Percentiles rank a stretch among this genome's conserved stretches.
Evolutionary conservation across 1,139 yeast genomes (phyloP).

Genomic region (Geotrichum fermentans): DNA sequence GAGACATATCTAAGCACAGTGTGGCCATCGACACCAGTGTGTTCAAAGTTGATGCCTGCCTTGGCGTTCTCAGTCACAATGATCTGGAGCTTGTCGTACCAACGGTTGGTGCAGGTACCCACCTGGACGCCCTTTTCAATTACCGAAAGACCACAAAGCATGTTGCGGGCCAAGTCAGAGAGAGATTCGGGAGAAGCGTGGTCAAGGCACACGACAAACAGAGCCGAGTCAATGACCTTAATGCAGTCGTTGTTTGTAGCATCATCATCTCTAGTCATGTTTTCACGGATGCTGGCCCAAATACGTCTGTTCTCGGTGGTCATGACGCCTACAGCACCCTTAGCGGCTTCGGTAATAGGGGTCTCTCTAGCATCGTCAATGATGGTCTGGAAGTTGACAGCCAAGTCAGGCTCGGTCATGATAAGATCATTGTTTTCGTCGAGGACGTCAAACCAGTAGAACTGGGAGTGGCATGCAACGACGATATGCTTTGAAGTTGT

Average conservation of each 20-base stretch:
- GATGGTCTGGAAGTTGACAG: constrained; percentile 68
- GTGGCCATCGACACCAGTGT: constrained; percentile 94
- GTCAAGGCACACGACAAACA: constrained; percentile 77
- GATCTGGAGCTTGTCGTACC: constrained; percentile 90
- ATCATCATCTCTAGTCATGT: constrained; percentile 34
- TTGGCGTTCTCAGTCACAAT: constrained; percentile 88
- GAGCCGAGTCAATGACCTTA: constrained; percentile 69
- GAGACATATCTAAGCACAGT: constrained; percentile 87
- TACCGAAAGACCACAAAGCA: constrained; percentile 78
- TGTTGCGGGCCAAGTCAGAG: constrained; percentile 71
- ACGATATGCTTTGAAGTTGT: constrained; percentile 70
- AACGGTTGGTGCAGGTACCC: constrained; percentile 90
- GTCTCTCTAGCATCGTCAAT: constrained; percentile 64
- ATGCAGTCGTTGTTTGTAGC: constrained; percentile 59
- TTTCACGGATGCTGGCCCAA: constrained; percentile 72
- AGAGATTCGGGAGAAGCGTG: constrained; percentile 65
- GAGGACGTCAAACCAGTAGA: constrained; percentile 89
- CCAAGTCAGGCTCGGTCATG: constrained; percentile 67
- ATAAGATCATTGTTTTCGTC: constrained; percentile 66
- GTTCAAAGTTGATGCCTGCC: constrained; percentile 91
- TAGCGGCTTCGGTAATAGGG: constrained; percentile 62
- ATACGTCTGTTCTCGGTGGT: constrained; percentile 83
- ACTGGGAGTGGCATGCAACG: constrained; percentile 80
- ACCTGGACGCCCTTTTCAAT: constrained; percentile 81
- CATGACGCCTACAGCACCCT: constrained; percentile 79